These are phyloP conservation scores for Candida dubliniensis DNA, from an alignment of 1,139 yeast genomes.

Conservation along the genomic window DNA sequence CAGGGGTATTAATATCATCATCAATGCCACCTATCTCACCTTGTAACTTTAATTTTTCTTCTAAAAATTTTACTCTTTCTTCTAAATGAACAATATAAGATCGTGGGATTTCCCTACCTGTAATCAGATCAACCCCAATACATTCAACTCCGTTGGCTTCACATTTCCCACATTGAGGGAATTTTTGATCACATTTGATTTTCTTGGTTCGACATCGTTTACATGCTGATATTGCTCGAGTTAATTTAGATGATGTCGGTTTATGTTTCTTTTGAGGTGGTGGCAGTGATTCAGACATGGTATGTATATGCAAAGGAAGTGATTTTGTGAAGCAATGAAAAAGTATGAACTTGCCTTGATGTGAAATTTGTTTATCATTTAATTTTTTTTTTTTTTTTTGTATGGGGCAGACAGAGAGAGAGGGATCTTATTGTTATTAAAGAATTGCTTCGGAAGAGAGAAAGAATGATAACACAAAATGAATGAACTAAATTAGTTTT, in stretches of 20 bases:
- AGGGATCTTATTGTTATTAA: too few species aligned
- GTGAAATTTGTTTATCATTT: too few species aligned
- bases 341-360: too few species aligned
- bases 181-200: slow-evolving; percentile 78
- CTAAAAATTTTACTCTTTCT: slow-evolving; percentile 57
- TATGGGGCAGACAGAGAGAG: too few species aligned
- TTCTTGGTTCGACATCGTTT: slow-evolving; percentile 78
- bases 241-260: slow-evolving; percentile 23
- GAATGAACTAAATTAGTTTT: too few species aligned
- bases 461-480: too few species aligned
- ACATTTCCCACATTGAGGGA: slow-evolving; percentile 78
- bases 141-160: slow-evolving; percentile 68
- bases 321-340: too few species aligned
- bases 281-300: background rate
- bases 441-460: too few species aligned
- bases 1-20: background rate
- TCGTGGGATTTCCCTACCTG: slow-evolving; percentile 84
- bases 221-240: slow-evolving; percentile 75
- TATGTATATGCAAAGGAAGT: background rate
- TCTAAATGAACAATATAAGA: slow-evolving; percentile 77
- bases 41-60: slow-evolving; percentile 43
- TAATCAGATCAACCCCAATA: slow-evolving; percentile 81
- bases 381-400: background rate
- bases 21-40: slow-evolving; percentile 22
- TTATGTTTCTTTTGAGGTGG: slow-evolving; percentile 8